A percentile compares a stretch with the other conserved stretches of the same genome.
These are phyloP conservation scores for Amoebophrya sp. DNA, from an alignment of 169 alveolate genomes.

Conservation along the genomic window DNA sequence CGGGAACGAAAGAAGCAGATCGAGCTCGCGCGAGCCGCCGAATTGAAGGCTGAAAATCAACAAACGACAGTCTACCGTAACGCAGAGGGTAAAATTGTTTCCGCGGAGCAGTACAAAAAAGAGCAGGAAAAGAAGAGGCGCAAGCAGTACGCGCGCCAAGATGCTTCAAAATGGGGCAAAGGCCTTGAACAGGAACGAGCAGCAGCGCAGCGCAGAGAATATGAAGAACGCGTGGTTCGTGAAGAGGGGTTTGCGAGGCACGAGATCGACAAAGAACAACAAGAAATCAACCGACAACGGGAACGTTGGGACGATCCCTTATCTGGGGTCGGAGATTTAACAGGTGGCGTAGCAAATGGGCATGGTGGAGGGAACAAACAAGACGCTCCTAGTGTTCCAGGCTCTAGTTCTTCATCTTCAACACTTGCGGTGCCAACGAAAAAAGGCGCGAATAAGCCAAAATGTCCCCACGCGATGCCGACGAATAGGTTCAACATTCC, in stretches of 20 bases:
- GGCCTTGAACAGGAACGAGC: not conserved
- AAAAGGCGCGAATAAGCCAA: slow-evolving; percentile 55
- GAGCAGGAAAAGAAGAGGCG: slow-evolving; percentile 13
- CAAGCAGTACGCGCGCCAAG: slow-evolving; percentile 14
- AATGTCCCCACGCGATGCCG: slow-evolving; percentile 70
- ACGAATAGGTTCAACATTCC: slow-evolving; percentile 80
- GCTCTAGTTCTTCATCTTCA: not conserved
- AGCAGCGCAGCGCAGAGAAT: not conserved
- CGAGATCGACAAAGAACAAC: not conserved
- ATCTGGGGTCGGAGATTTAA: not conserved
- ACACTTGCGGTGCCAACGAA: not conserved
- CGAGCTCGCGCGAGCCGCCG: not conserved
- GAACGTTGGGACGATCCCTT: not conserved
- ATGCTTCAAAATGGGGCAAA: not conserved
- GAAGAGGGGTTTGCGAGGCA: not conserved
- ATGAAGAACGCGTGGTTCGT: not conserved
- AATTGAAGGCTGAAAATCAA: not conserved
- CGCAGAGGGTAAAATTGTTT: not conserved
- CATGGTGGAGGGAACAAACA: not conserved
- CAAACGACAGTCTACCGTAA: not conserved
- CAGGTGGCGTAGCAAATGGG: not conserved
- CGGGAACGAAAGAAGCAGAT: not conserved
- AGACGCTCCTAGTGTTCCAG: too few relatives aligned
- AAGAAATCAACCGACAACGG: not conserved
- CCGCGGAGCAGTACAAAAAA: slow-evolving; percentile 5